Evolutionary conservation across 225 moss, liverwort and hornwort genomes (phyloP).

Genomic region (Rhytidiadelphus loreus): DNA sequence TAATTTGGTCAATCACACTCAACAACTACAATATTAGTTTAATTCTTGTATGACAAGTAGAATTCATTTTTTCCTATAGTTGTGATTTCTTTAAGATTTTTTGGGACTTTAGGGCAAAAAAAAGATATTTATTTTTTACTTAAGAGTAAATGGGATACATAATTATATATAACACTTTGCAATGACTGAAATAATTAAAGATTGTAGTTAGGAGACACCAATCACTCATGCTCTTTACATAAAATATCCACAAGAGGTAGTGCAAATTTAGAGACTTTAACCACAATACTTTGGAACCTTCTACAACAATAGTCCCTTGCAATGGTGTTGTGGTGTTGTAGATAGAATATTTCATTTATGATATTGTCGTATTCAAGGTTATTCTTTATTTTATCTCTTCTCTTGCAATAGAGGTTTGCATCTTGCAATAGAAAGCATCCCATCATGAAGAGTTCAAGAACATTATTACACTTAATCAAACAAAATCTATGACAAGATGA

Average conservation of each 20-base stretch:
- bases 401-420: not conserved
- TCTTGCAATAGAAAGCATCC: not conserved
- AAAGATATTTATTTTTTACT: not conserved
- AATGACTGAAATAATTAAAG: not conserved
- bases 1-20: too few relatives aligned
- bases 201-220: not conserved
- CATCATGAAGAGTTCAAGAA: not conserved
- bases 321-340: too few relatives aligned
- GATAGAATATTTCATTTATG: too few relatives aligned
- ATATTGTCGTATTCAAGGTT: not conserved
- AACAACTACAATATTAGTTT: too few relatives aligned
- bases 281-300: too few relatives aligned
- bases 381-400: not conserved
- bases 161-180: not conserved
- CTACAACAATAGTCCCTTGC: not conserved
- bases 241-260: not conserved
- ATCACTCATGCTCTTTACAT: not conserved
- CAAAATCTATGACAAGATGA: not conserved
- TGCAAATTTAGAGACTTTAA: not conserved
- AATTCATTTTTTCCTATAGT: too few relatives aligned
- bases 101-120: too few relatives aligned
- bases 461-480: not conserved
- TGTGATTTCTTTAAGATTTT: not conserved
- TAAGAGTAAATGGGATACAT: not conserved
- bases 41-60: not conserved